Base-by-base conservation (phyloP, 257 asterid genomes). In the Forsythia viridissima region DNA sequence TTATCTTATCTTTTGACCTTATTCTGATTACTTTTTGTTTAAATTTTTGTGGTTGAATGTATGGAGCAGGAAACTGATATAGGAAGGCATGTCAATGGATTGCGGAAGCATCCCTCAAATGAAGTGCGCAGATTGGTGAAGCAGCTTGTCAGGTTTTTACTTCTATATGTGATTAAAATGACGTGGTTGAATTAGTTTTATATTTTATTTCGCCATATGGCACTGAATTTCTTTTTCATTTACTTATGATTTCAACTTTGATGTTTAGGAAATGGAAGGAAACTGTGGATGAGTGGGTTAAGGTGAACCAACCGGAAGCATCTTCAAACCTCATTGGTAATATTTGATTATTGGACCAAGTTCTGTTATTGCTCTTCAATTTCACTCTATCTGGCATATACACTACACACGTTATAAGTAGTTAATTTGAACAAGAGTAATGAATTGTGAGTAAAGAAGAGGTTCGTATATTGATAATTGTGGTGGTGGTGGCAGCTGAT, bases 261-360 rank as follows among this genome's bases (percentile, higher is more conserved):
- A 57, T n/a, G 5, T 34, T 77, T 74, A 96, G 99, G 61, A 96
- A 92, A 81, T 96, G 99, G 99, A 96, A 92, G 82, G 96, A 88
- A 59, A 90, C 92, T 12, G 99, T 96, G 85, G 98, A 96, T 72
- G 96, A 95, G 74, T 93, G 97, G 98, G 97, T 91, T 80, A 90
- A 85, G 87, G 89, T 88, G 86, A 89, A 93, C 83, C 91, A 85
- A 55, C 94, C 91, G 6, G 91, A 89, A 72, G 84, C 79, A 30
- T 40, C 90, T 70, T 83, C 97, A 30, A 82, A 87, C 81, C 87
- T 85, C 76, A 86, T 88, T 67, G 98, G 96, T 96, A 93, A 81
- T 77, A 65, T 79, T 46, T 63, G 37, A 30, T 66, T 40, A 46
- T 18, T 9, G 8, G 5, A 72, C 51, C 57, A 46, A 37, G 44